phyloP scores from a whole-genome alignment of 1,139 yeast genomes.

The Geotrichum macrosporum region DNA sequence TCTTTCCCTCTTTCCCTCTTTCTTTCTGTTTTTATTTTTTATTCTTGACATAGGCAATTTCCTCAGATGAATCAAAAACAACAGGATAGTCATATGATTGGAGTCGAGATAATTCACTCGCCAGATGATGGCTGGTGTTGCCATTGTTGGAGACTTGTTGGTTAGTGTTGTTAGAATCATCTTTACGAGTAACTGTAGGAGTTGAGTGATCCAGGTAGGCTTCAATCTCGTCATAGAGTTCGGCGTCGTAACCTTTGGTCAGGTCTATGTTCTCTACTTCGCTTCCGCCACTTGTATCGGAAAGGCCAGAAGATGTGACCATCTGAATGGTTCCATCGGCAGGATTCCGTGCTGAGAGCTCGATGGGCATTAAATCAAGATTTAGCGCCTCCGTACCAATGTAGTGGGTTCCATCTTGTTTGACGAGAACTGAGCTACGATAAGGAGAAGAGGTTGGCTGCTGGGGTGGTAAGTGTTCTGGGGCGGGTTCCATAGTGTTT shows the following conservation, averaged over 20 bases:
- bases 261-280: not conserved
- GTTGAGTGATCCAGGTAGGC: not conserved
- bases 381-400: not conserved
- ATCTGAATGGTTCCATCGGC: not conserved
- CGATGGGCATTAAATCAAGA: conserved; percentile 2
- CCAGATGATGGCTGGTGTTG: not conserved
- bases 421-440: not conserved
- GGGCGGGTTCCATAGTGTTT: too few relatives aligned
- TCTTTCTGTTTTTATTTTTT: not conserved
- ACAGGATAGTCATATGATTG: conserved; percentile 12
- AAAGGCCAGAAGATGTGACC: not conserved
- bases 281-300: conserved; percentile 3
- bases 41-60: conserved; percentile 3
- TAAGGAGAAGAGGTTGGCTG: too few relatives aligned
- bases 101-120: not conserved
- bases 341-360: not conserved
- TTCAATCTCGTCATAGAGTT: conserved; percentile 10
- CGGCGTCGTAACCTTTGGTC: not conserved
- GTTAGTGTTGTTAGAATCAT: too few relatives aligned
- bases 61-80: conserved; percentile 6
- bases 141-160: too few relatives aligned
- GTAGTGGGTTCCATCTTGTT: too few relatives aligned
- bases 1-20: not conserved
- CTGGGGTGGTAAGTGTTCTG: too few relatives aligned
- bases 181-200: too few relatives aligned